phyloP scores from a whole-genome alignment of 1,139 yeast species.

The Saccharomyces hybrid region DNA sequence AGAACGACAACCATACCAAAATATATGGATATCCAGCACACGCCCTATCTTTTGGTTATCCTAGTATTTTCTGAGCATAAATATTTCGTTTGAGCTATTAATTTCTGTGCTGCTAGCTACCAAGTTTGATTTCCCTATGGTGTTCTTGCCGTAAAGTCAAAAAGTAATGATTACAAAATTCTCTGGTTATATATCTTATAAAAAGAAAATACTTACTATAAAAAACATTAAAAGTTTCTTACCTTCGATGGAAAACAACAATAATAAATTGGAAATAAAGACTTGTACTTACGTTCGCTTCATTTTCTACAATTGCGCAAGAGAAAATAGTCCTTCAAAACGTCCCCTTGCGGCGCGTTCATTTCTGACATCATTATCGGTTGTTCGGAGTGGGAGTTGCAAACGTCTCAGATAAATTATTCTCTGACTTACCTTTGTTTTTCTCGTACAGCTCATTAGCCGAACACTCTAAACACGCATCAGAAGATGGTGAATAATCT shows the following conservation, averaged over 20 bases:
- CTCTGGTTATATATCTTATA: neutral
- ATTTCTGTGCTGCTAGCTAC: too few relatives aligned
- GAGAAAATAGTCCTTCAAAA: neutral
- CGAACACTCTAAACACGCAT: neutral
- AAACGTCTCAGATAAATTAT: slow-evolving; percentile 1
- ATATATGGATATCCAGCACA: too few relatives aligned
- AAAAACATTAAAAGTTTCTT: neutral
- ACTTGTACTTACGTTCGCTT: neutral
- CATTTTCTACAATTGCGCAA: neutral
- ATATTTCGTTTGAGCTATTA: too few relatives aligned
- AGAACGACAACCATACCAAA: too few relatives aligned
- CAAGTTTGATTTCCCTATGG: too few relatives aligned
- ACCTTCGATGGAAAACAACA: neutral
- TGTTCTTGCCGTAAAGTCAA: too few relatives aligned
- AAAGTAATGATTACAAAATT: neutral
- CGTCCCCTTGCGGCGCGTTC: too few relatives aligned
- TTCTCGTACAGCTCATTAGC: neutral
- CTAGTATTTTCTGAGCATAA: too few relatives aligned
- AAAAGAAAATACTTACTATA: neutral
- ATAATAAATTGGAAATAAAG: neutral
- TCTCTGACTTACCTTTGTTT: neutral
- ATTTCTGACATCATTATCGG: neutral
- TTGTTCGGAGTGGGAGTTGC: slow-evolving; percentile 3
- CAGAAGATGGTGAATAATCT: neutral
- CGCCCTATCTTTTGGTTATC: too few relatives aligned